Evolutionary conservation across 2,329 filamentous ascomycete genomes (phyloP).

Genomic region (Chaetomiaceae sp.): DNA sequence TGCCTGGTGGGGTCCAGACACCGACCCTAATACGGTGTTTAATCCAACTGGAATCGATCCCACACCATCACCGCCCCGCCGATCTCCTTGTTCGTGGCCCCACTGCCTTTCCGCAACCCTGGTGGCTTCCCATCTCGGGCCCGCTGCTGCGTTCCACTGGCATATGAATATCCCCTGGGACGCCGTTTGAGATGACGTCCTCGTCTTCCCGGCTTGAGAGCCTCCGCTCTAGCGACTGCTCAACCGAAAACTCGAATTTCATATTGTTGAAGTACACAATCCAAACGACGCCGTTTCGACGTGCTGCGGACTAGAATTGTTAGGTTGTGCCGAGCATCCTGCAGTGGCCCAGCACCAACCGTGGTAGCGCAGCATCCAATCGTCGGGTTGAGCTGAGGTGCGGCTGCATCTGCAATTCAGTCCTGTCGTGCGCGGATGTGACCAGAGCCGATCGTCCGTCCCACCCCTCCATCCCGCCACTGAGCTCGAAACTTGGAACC

Average conservation of each 20-base stretch:
- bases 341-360: no score
- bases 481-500: slow-evolving; percentile 12
- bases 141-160: slow-evolving; percentile 4
- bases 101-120: not conserved
- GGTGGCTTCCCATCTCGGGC: not conserved
- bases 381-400: no score
- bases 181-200: slow-evolving; percentile 17
- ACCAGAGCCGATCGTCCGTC: not conserved
- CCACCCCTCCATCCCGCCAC: not conserved
- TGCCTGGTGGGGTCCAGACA: slow-evolving; percentile 3
- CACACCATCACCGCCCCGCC: slow-evolving; percentile 4
- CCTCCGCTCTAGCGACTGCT: slow-evolving; percentile 6
- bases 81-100: slow-evolving; percentile 4
- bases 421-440: no score
- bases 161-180: not conserved
- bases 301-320: not conserved
- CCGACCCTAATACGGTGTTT: not conserved
- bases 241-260: no score
- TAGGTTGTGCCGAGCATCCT: no score
- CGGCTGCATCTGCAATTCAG: not conserved
- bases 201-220: slow-evolving; percentile 4
- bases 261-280: no score
- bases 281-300: not conserved
- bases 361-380: no score
- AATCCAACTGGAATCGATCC: no score